These are phyloP conservation scores for Rhodosporidiobolus sp. DNA, from an alignment of 768 basidiomycete species.

Conservation along the genomic window DNA sequence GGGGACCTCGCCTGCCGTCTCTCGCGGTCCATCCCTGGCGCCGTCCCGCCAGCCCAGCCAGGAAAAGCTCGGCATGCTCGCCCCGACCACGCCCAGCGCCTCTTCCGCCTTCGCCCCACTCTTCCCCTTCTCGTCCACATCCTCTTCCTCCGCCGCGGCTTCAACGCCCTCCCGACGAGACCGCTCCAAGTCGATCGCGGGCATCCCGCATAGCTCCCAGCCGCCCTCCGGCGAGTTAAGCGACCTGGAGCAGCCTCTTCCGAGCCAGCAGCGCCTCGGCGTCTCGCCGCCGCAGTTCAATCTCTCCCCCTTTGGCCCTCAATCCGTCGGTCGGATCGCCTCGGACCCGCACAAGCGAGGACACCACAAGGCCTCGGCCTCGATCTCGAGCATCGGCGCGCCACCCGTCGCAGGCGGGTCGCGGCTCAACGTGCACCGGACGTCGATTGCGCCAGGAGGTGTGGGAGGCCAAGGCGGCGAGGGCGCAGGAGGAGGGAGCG, in stretches of 20 bases:
- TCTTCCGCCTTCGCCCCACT: slow-evolving; percentile 37
- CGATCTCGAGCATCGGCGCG: slow-evolving; percentile 1
- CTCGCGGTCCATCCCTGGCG: slow-evolving; percentile 1
- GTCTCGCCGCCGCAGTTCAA: slow-evolving; percentile 18
- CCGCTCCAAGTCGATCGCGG: slow-evolving; percentile 21
- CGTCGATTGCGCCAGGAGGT: slow-evolving; percentile 24
- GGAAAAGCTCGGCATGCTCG: slow-evolving; percentile 6
- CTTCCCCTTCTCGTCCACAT: slow-evolving; percentile 25
- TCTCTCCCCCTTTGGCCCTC: not conserved
- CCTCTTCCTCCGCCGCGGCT: not conserved
- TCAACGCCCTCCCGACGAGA: not conserved
- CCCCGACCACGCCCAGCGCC: not conserved
- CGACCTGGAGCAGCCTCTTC: not conserved
- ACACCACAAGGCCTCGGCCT: slow-evolving; percentile 5
- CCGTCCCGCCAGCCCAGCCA: slow-evolving; percentile 26
- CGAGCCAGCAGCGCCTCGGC: not conserved
- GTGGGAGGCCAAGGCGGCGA: not conserved
- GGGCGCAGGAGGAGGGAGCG: not conserved
- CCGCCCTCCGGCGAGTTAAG: not conserved
- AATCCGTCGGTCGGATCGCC: not conserved
- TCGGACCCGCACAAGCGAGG: not conserved
- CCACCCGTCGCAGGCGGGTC: not conserved
- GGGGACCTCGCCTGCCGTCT: not conserved
- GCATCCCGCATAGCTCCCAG: too few species aligned
- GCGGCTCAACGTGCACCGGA: slow-evolving; percentile 19